These are phyloP conservation scores for Penicillium griseofulvum DNA, from an alignment of 2,329 filamentous ascomycete genomes.

Conservation along the genomic window DNA sequence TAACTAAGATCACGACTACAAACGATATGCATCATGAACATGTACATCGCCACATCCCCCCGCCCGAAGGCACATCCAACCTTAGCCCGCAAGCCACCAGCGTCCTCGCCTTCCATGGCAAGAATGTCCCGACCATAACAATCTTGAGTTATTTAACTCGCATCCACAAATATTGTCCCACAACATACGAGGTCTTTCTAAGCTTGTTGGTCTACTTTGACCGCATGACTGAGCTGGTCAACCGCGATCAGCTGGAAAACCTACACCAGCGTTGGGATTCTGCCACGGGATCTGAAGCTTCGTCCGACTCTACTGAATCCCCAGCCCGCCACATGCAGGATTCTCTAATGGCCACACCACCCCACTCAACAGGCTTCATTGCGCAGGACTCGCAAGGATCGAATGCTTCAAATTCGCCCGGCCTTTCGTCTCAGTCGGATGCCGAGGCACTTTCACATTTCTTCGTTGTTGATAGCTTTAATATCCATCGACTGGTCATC, in stretches of 20 bases:
- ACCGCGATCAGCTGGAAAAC: conserved; percentile 70
- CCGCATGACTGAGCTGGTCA: conserved; percentile 95
- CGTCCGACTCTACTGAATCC: conserved; percentile 20
- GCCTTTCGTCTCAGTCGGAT: conserved; percentile 38
- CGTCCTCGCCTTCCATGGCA: conserved; percentile 94
- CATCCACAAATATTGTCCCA: conserved; percentile 98
- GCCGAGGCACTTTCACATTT: conserved; percentile 63
- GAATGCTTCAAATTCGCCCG: conserved; percentile 33
- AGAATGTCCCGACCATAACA: conserved; percentile 95
- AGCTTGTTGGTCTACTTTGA: conserved; percentile 97
- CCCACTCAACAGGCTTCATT: conserved; percentile 33
- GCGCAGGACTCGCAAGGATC: conserved; percentile 36
- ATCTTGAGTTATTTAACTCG: conserved; percentile 93
- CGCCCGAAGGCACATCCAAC: conserved; percentile 57
- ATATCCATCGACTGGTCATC: conserved; percentile 95
- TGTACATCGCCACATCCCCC: conserved; percentile 70
- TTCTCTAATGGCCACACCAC: conserved; percentile 38
- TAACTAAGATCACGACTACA: conserved; percentile 96
- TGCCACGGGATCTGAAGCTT: conserved; percentile 14
- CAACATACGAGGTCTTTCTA: conserved; percentile 95
- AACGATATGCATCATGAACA: conserved; percentile 94
- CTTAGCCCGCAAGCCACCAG: conserved; percentile 64
- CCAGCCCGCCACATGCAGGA: conserved; percentile 18
- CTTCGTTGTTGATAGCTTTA: conserved; percentile 98
- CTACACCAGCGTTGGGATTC: conserved; percentile 37